Evolutionary conservation across 441 rosid genomes (phyloP), one percentile per base, ranked within the genome.

Genomic region (Erodium texanum): DNA sequence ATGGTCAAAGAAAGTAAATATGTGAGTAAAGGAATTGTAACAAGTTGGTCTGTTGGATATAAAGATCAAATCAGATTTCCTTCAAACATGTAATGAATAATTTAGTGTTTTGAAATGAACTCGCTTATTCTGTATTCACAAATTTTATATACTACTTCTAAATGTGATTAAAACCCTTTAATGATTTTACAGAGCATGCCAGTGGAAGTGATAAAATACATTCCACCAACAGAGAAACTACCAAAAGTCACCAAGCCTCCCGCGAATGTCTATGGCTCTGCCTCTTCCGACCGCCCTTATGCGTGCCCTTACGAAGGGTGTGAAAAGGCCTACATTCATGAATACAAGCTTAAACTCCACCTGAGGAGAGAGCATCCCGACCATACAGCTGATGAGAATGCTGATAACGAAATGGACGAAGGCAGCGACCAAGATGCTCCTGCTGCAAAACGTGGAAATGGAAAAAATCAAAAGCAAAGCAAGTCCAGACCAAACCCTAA

Each of bases 281-380:
- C 88, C 32, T 79, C 97, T 65, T 81, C 83, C 0, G 95, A 88
- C 65, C 97, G 93, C 19, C 97, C 97, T 61, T 87, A 83, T 45
- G 90, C 82, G 20, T 93, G 97, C 76, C 97, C 97, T n/a, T 91
- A 86, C 29, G 89, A 88, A 48, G 95, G 89, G 23, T 91, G 99
- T 68, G 89, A 87, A 68, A 93, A 93, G 81, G 91, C 96, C 24
- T 74, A 74, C 50, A 74, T 69, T 50, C 77, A 74, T 24, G 77
- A 74, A 18, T 74, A 74, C 67, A 74, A 74, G 63, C 73, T 74
- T 24, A 74, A 69, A 50, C 77, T 74, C 64, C 77, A 74, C 66
- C 58, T 74, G 66, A 69, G 73, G 71, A 74, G 73, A 65, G 73
- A 70, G 67, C 77, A 74, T 74, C 77, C 73, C 0, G 77, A 61